These are phyloP conservation scores for Exophiala xenobiotica DNA, from an alignment of 2,329 filamentous ascomycete genomes.

Conservation along the genomic window DNA sequence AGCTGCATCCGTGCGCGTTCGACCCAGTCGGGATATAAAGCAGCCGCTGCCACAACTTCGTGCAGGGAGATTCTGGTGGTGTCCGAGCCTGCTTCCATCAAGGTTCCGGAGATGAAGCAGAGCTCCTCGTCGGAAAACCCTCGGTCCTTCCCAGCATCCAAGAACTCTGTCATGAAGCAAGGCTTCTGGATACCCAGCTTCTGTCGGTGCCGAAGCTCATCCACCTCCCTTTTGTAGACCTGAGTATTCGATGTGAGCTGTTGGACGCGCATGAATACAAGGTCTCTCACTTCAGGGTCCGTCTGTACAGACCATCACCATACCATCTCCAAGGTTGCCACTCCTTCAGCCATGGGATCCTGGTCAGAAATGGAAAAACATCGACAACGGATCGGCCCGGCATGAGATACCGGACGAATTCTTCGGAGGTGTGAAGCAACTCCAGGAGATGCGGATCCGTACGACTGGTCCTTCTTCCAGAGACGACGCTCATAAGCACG, in stretches of 20 bases:
- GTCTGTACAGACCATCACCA: background rate
- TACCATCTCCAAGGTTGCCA: background rate
- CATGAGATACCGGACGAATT: conserved; percentile 38
- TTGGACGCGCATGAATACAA: too few relatives aligned
- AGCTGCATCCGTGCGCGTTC: conserved; percentile 45
- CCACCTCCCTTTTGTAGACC: background rate
- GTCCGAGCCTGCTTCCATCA: conserved; percentile 51
- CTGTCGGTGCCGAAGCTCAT: background rate
- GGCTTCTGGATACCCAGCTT: conserved; percentile 7
- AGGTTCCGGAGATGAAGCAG: conserved; percentile 32
- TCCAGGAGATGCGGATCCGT: conserved; percentile 27
- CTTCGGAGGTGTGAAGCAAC: conserved; percentile 39
- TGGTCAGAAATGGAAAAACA: conserved; percentile 45
- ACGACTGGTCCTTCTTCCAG: conserved; percentile 47
- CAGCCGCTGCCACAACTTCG: conserved; percentile 44
- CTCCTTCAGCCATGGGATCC: conserved; percentile 21
- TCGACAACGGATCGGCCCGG: conserved; percentile 44
- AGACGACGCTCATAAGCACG: conserved; percentile 44
- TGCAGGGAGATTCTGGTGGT: conserved; percentile 49
- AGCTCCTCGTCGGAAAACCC: conserved; percentile 5
- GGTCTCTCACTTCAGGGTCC: background rate
- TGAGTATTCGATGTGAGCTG: too few relatives aligned
- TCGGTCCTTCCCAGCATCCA: conserved; percentile 8
- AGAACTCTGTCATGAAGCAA: conserved; percentile 2
- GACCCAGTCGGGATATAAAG: conserved; percentile 47